These are phyloP conservation scores for Russula sp. DNA, from an alignment of 768 basidiomycete genomes.

Conservation along the genomic window DNA sequence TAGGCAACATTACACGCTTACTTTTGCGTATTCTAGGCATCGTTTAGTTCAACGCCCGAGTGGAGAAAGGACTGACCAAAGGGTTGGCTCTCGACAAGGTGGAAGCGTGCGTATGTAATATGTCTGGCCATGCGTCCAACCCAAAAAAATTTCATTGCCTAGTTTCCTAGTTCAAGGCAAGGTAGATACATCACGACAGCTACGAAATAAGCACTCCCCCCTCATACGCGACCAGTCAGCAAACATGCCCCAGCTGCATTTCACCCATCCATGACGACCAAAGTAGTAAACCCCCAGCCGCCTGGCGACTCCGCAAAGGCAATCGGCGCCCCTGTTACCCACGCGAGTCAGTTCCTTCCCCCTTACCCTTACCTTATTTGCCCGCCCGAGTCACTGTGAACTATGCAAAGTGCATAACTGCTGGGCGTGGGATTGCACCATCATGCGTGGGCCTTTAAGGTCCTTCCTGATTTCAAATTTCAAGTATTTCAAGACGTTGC, in stretches of 20 bases:
- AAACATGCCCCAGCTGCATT: constrained; percentile 2
- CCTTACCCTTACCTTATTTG: constrained; percentile 7
- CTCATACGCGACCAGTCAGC: constrained; percentile 12
- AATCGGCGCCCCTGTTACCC: not conserved
- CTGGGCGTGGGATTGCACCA: not conserved
- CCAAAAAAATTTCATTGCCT: not conserved
- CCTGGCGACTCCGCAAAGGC: not conserved
- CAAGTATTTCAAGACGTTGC: constrained; percentile 16
- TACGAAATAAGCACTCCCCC: constrained; percentile 3
- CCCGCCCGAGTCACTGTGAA: constrained; percentile 8
- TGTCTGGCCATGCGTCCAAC: not conserved
- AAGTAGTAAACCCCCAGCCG: too few species aligned
- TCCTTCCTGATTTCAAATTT: constrained; percentile 16
- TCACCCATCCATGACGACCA: not conserved
- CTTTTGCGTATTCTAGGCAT: constrained; percentile 26
- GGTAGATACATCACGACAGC: constrained; percentile 8
- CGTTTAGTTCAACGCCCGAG: not conserved
- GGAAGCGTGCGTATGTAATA: not conserved
- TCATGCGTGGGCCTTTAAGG: constrained; percentile 1
- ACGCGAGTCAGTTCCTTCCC: constrained; percentile 4
- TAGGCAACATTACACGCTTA: not conserved
- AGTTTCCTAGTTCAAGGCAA: not conserved
- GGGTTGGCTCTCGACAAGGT: not conserved
- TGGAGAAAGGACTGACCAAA: not conserved
- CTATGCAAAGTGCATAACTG: not conserved